Base-by-base conservation (phyloP, 176 grass and related monocot genomes). In the Otatea glauca region DNA sequence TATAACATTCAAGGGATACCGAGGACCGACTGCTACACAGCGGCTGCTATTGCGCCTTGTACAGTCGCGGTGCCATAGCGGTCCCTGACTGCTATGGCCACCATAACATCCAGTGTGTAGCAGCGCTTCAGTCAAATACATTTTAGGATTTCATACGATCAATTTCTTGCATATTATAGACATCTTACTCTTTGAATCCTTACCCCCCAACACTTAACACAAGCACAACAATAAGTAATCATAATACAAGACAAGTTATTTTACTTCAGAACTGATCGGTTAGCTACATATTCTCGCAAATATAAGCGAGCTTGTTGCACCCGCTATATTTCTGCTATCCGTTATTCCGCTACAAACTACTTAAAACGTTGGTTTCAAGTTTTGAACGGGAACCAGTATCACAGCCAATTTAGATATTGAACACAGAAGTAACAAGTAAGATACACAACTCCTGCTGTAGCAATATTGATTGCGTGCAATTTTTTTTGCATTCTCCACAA, bases 171-270 rank as follows among this genome's bases (percentile, higher is more conserved):
- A 44, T 18, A 48, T 44, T 29, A 63, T 78, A 78, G n/a, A 0
- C 55, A 59, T n/a, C 43, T 78, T 60, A 77, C 9, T 25, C 41
- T 15, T 65, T 65, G 24, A 48, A 47, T 61, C 39, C 15, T 20
- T 78, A 64, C 1, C 39, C 39, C 76, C 41, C 8, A 20, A 65
- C 42, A 79, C 60, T 78, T 20, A 11, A 48, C 62, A 20, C 8
- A 14, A 65, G 41, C 24, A 63, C 61, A 74, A 74, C 27, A 77
- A 67, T 1, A 68, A 81, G 14, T 54, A n/a, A 21, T 9, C 18
- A 68, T 81, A 27, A 41, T 55, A 55, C 48, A 81, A 56, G 4
- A 11, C 16, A 55, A 81, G 34, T 69, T 69, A 53, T 68, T 55
- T 68, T 54, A 80, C 47, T 68, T 81, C 21, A 16, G 24, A 7